These are phyloP conservation scores for Pestalotiopsis sp. DNA, from an alignment of 2,329 filamentous ascomycete species.

Conservation along the genomic window DNA sequence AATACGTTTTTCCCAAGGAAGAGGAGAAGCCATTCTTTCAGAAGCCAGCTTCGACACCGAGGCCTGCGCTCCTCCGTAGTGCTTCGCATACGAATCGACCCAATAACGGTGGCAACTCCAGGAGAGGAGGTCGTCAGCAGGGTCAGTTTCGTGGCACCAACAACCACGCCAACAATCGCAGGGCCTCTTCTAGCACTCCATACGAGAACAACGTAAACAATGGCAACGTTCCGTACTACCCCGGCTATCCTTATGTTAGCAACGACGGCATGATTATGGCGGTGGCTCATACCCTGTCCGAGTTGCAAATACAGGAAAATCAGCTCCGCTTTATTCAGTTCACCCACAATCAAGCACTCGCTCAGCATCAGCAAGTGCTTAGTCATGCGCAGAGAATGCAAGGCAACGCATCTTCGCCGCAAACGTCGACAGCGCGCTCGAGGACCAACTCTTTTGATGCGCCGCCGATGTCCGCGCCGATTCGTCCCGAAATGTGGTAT, in stretches of 20 bases:
- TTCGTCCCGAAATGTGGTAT: slow-evolving; percentile 59
- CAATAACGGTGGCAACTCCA: slow-evolving; percentile 48
- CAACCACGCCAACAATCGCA: slow-evolving; percentile 44
- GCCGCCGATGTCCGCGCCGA: slow-evolving; percentile 59
- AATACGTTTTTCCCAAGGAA: slow-evolving; percentile 86
- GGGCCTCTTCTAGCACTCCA: slow-evolving; percentile 55
- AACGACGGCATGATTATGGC: slow-evolving; percentile 53
- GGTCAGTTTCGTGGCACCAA: slow-evolving; percentile 41
- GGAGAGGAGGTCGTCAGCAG: slow-evolving; percentile 49
- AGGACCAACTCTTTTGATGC: slow-evolving; percentile 68
- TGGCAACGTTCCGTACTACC: slow-evolving; percentile 38
- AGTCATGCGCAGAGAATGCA: slow-evolving; percentile 47
- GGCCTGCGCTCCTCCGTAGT: slow-evolving; percentile 61
- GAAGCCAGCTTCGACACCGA: slow-evolving; percentile 55
- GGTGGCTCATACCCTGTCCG: slow-evolving; percentile 46
- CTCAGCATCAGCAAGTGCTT: slow-evolving; percentile 43
- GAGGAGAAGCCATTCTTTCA: slow-evolving; percentile 64
- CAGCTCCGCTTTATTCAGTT: slow-evolving; percentile 48
- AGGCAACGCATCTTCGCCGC: slow-evolving; percentile 33
- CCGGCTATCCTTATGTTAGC: slow-evolving; percentile 42
- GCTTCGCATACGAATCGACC: slow-evolving; percentile 61
- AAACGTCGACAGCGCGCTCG: slow-evolving; percentile 50
- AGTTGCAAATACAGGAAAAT: slow-evolving; percentile 48
- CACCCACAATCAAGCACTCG: slow-evolving; percentile 46
- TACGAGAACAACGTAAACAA: slow-evolving; percentile 57